Percentiles rank a stretch among this genome's conserved stretches.
phyloP scores from a whole-genome alignment of 805 yeast genomes.

The Vanderwaltozyma tropicalis region DNA sequence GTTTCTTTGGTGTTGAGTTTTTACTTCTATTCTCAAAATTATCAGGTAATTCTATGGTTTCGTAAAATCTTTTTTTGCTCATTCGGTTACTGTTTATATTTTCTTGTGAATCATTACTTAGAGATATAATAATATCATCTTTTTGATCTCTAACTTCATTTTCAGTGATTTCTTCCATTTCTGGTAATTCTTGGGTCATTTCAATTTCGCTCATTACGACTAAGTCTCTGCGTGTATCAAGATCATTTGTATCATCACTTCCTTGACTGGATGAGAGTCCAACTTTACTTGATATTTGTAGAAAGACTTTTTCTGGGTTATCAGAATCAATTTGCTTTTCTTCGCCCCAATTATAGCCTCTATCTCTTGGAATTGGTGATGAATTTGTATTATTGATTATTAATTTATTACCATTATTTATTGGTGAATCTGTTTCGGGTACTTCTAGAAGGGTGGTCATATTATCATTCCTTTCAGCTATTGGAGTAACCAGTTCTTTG shows the following conservation, averaged over 20 bases:
- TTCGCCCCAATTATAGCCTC: not conserved
- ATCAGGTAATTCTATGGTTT: not conserved
- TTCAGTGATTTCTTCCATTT: conserved; percentile 14
- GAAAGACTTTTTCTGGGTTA: conserved; percentile 5
- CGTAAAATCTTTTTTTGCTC: not conserved
- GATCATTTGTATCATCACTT: not conserved
- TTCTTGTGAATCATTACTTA: not conserved
- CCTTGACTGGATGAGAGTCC: not conserved
- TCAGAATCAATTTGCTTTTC: not conserved
- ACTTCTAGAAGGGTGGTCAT: conserved; percentile 7
- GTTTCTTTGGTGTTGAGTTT: not conserved
- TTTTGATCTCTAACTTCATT: not conserved
- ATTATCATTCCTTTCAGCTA: not conserved
- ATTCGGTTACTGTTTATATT: not conserved
- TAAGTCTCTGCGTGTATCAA: conserved; percentile 2
- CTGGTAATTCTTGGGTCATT: conserved; percentile 24
- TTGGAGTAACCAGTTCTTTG: not conserved
- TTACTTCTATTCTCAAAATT: not conserved
- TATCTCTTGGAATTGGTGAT: conserved; percentile 1
- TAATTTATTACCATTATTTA: not conserved
- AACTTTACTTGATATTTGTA: conserved; percentile 11
- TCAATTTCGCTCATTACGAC: conserved; percentile 19
- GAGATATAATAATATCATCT: not conserved
- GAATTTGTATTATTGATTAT: not conserved
- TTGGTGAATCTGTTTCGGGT: conserved; percentile 9